These are phyloP conservation scores for Tricholoma sp. DNA, from an alignment of 768 basidiomycete genomes.

Conservation along the genomic window DNA sequence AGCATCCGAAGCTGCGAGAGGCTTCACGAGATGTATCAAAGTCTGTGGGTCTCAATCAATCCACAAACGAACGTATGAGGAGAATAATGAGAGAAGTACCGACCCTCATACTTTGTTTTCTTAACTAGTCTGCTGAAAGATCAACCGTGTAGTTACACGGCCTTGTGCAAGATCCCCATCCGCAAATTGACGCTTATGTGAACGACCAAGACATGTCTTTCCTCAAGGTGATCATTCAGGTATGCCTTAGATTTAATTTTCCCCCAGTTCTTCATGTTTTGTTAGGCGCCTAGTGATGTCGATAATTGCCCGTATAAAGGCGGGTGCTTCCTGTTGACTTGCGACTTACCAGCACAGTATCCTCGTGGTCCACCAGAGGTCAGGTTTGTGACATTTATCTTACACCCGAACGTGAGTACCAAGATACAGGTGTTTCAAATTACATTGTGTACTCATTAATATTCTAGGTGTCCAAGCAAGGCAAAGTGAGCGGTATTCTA, in stretches of 20 bases:
- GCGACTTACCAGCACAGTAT: conserved; percentile 20
- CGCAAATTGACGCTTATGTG: conserved; percentile 22
- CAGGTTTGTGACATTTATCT: conserved; percentile 24
- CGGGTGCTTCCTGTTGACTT: conserved; percentile 22
- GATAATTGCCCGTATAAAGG: conserved; percentile 22
- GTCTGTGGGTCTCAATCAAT: not conserved
- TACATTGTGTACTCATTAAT: not conserved
- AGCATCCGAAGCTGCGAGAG: conserved; percentile 16
- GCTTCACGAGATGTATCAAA: conserved; percentile 15
- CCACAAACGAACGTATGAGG: conserved; percentile 17
- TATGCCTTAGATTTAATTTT: not conserved
- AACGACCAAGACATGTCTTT: conserved; percentile 25
- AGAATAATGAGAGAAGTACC: conserved; percentile 25
- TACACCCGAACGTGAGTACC: conserved; percentile 24
- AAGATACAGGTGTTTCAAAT: not conserved
- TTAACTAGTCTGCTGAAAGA: not conserved
- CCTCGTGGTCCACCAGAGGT: conserved; percentile 25
- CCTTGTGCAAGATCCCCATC: conserved; percentile 19
- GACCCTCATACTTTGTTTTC: not conserved
- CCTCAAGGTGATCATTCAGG: conserved; percentile 23
- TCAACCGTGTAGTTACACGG: conserved; percentile 15
- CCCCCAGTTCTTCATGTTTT: not conserved
- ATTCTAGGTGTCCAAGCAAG: conserved; percentile 25
- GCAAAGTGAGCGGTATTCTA: conserved; percentile 12
- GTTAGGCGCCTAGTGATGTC: conserved; percentile 21